phyloP scores from a whole-genome alignment of 2,329 filamentous ascomycete genomes.

The Trichophyton schoenleinii region DNA sequence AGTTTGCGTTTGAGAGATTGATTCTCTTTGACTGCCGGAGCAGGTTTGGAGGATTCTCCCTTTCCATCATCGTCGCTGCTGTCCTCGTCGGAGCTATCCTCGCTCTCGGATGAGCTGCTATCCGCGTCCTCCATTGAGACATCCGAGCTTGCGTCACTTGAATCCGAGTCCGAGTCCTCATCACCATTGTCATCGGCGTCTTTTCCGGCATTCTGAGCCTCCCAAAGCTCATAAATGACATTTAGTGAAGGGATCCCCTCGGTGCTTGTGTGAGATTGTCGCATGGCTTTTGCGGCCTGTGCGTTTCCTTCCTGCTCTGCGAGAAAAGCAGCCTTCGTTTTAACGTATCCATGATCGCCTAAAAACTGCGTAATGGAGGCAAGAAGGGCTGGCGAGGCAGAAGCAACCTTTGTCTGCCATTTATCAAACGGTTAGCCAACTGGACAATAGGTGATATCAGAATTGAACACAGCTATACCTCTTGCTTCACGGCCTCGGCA shows the following conservation, averaged over 20 bases:
- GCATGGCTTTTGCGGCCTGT: constrained; percentile 19
- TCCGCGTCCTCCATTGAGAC: constrained; percentile 32
- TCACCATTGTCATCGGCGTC: constrained; percentile 19
- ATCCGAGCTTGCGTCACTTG: constrained; percentile 27
- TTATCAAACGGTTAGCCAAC: neutral
- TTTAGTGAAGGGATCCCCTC: constrained; percentile 26
- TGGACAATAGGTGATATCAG: neutral
- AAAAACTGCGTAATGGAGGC: constrained; percentile 56
- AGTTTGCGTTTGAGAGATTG: constrained; percentile 46
- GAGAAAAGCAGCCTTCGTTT: constrained; percentile 49
- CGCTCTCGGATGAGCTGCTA: constrained; percentile 35
- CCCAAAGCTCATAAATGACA: constrained; percentile 28
- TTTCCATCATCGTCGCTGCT: constrained; percentile 26
- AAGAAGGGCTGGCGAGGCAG: constrained; percentile 48
- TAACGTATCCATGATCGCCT: constrained; percentile 50
- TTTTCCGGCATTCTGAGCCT: constrained; percentile 16
- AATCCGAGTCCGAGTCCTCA: constrained; percentile 19
- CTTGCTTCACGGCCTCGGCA: neutral
- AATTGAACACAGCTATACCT: neutral
- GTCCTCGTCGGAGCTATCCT: constrained; percentile 36
- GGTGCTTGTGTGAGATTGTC: constrained; percentile 7
- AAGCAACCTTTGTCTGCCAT: neutral
- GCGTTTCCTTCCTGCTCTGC: constrained; percentile 43
- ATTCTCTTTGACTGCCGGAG: constrained; percentile 16
- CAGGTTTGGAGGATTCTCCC: constrained; percentile 11